Evolutionary conservation across 2,329 filamentous ascomycete species (phyloP), one percentile per base, ranked within the genome.

Genomic region (Trichoderma simmonsii): DNA sequence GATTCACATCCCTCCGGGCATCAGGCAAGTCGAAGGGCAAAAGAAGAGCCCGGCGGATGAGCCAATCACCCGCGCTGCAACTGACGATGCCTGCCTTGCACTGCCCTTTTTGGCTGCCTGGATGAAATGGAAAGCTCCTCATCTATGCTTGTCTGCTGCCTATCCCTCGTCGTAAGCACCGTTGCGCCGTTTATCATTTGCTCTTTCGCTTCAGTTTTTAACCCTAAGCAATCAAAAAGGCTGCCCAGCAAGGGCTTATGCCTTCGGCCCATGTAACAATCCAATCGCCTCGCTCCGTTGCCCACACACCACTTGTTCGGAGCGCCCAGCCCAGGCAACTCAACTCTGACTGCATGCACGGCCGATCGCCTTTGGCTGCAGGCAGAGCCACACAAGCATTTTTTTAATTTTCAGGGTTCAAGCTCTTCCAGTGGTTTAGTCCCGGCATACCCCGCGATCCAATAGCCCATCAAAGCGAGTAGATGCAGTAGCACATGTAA

Each of bases 301-400:
- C 18, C 63, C 36, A 24, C 65, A 60, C 65, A 69, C 65, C 65
- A 48, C 65, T 39, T 60, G 36, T 43, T 59, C 65, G 54, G 51
- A 48, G 36, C 24, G 34, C 59, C 36, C 54, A 69, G 56, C 30
- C 56, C 43, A 36, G 34, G 34, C 34, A 3, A 21, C 18, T 62
- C 32, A 21, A 18, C 43, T 24, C 63, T 30, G 12, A 36, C 57
- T 70, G 67, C 57, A 70, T 70, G 67, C 67, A 70, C 57, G 57
- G 67, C 67, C 67, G 67, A 70, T 70, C 67, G 57, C 48, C 67
- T 70, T 43, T 43, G 26, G 67, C 67, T 61, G 34, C 48, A 54
- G 48, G 48, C 48, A 54, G 48, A 24, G 48, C 21, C 21, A 24
- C n/a, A 24, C 11, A 39, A 15, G n/a, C n/a, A 36, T 51, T 24